phyloP scores from a whole-genome alignment of 2,329 filamentous ascomycete genomes.

The Pyrenochaeta sp. region DNA sequence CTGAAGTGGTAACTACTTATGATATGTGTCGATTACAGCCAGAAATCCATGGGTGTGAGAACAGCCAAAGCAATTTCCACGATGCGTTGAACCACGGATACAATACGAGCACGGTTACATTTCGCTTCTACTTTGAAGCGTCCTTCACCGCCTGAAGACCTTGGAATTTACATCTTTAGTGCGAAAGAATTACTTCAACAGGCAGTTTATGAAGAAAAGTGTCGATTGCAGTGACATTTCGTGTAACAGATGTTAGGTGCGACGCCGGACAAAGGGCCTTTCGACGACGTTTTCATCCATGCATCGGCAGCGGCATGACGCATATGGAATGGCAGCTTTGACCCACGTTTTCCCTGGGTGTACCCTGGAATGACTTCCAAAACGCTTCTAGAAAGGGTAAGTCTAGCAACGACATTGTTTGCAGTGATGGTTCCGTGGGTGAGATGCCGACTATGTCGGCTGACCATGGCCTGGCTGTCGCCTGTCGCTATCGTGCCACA shows the following conservation, averaged over 20 bases:
- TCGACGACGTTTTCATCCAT: slow-evolving; percentile 10
- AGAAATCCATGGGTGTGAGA: no score
- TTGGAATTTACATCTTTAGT: background rate
- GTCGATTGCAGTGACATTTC: slow-evolving; percentile 16
- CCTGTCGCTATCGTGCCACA: background rate
- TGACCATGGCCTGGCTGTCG: background rate
- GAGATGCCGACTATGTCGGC: background rate
- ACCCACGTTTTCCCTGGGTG: slow-evolving; percentile 4
- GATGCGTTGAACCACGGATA: background rate
- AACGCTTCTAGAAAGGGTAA: slow-evolving; percentile 9
- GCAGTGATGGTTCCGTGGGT: slow-evolving; percentile 8
- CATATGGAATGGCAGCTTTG: slow-evolving; percentile 4
- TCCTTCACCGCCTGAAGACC: background rate
- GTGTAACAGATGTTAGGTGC: slow-evolving; percentile 12
- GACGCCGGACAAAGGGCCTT: slow-evolving; percentile 7
- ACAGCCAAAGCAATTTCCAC: background rate
- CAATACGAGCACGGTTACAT: background rate
- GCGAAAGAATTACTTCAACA: slow-evolving; percentile 1
- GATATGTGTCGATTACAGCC: no score
- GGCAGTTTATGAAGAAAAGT: slow-evolving; percentile 11
- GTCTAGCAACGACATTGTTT: slow-evolving; percentile 3
- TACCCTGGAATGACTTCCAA: background rate
- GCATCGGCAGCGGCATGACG: slow-evolving; percentile 14
- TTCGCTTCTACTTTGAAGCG: background rate
- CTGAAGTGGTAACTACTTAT: no score